Evolutionary conservation across 768 basidiomycete genomes (phyloP).

Genomic region (Pulveroboletus sp.): DNA sequence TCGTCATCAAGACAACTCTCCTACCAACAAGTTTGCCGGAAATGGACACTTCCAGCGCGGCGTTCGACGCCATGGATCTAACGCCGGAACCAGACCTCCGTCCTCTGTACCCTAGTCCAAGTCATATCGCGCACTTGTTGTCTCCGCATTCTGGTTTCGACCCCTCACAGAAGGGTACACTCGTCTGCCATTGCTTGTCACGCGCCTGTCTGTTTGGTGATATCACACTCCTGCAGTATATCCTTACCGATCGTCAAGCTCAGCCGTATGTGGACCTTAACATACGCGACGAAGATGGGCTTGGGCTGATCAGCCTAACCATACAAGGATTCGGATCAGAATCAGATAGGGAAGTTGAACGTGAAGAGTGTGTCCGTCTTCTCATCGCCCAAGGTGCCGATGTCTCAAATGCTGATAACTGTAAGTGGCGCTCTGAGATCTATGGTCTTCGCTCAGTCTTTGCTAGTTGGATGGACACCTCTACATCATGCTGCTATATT

Average conservation of each 20-base stretch:
- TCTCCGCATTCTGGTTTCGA: slow-evolving; percentile 66
- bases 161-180: slow-evolving; percentile 62
- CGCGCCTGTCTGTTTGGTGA: slow-evolving; percentile 82
- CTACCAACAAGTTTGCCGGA: slow-evolving; percentile 1
- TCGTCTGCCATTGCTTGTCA: slow-evolving; percentile 70
- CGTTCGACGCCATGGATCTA: slow-evolving; percentile 47
- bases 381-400: slow-evolving; percentile 79
- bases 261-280: slow-evolving; percentile 66
- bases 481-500: slow-evolving; percentile 89
- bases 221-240: slow-evolving; percentile 64
- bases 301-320: slow-evolving; percentile 71
- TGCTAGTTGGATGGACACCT: slow-evolving; percentile 88
- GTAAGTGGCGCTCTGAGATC: slow-evolving; percentile 37
- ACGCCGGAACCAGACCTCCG: slow-evolving; percentile 77
- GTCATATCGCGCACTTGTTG: slow-evolving; percentile 60
- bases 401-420: slow-evolving; percentile 56
- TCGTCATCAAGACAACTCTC: slow-evolving; percentile 3
- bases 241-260: slow-evolving; percentile 65
- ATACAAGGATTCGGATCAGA: slow-evolving; percentile 84
- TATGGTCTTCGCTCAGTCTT: slow-evolving; percentile 3
- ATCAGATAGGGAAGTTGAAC: slow-evolving; percentile 79
- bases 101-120: slow-evolving; percentile 70
- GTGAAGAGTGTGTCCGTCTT: slow-evolving; percentile 85
- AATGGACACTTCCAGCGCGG: slow-evolving; percentile 30
- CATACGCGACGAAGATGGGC: slow-evolving; percentile 80